These are phyloP conservation scores for Verbascum thapsus DNA, from an alignment of 257 asterid genomes.

Conservation along the genomic window DNA sequence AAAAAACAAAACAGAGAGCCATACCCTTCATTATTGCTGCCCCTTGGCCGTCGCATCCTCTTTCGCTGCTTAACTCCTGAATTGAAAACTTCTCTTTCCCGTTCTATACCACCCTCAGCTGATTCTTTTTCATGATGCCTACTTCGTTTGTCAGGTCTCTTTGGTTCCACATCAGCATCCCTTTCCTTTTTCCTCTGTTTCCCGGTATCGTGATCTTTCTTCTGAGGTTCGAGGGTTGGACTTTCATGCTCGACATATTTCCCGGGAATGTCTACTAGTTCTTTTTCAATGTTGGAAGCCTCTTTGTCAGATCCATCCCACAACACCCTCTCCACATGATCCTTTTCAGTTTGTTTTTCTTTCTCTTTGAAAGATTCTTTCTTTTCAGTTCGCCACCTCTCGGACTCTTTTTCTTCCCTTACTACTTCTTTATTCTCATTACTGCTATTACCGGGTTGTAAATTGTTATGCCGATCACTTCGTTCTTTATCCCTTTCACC, in stretches of 20 bases:
- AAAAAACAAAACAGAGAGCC: slow-evolving; percentile 28
- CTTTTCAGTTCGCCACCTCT: slow-evolving; percentile 73
- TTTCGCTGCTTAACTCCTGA: slow-evolving; percentile 87
- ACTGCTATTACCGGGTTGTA: slow-evolving; percentile 55
- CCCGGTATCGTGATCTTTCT: slow-evolving; percentile 70
- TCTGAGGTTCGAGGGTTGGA: slow-evolving; percentile 54
- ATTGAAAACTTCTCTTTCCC: slow-evolving; percentile 65
- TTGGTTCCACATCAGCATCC: slow-evolving; percentile 76
- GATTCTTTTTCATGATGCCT: slow-evolving; percentile 70
- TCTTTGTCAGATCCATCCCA: slow-evolving; percentile 78
- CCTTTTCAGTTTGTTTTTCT: slow-evolving; percentile 71
- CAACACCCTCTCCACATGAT: slow-evolving; percentile 63
- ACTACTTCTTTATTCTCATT: slow-evolving; percentile 63
- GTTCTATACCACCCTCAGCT: slow-evolving; percentile 67
- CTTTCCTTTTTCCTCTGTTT: slow-evolving; percentile 84
- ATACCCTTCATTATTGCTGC: slow-evolving; percentile 94
- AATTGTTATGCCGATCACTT: slow-evolving; percentile 63
- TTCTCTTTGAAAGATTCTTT: slow-evolving; percentile 71
- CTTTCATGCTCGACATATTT: slow-evolving; percentile 59
- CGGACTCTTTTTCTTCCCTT: slow-evolving; percentile 80
- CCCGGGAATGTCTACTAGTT: slow-evolving; percentile 53
- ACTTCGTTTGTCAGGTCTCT: slow-evolving; percentile 70
- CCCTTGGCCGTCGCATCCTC: slow-evolving; percentile 87
- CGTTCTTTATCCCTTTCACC: slow-evolving; percentile 90
- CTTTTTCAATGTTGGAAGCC: slow-evolving; percentile 57